Evolutionary conservation across 805 yeast genomes (phyloP), one percentile per base, ranked within the genome.

Genomic region (Pichia kluyveri): DNA sequence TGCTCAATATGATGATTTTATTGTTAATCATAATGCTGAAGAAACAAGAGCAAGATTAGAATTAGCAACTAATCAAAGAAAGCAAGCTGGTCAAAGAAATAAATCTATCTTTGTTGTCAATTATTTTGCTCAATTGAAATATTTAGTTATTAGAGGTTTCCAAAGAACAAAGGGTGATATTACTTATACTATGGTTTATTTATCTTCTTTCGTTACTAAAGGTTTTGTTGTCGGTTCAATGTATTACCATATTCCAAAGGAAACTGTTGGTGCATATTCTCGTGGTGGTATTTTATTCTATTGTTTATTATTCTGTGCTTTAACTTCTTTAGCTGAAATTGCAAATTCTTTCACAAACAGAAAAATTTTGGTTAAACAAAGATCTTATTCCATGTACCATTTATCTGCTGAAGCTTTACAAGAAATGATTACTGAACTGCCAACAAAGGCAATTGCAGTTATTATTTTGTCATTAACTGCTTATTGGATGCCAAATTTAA

Each of bases 381-480:
- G 75, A 60, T 70, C 80, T 42, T 80, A 76, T 57, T 79, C 83
- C 19, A 71, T 80, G 71, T 80, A 80, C 58, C 76, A 80, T 51
- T 74, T 78, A 38, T 73, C 85, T 34, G 83, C 83, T 38, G 84
- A 80, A 65, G 80, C 83, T 8, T 57, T 80, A 45, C 83, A 81
- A 43, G 75, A 75, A 54, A 76, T 77, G 58, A 65, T 80, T 40
- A 76, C 83, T 41, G 83, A 79, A 61, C 62, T 79, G 50, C 85
- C 85, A 27, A 68, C 75, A 28, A 79, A 79, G 56, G 66, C 75
- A 47, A 61, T 75, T 66, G 76, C 79, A 26, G 70, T 75, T 47
- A 54, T 79, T 38, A 65, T 76, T 50, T 64, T 79, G 50, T 73
- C 78, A 1, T 56, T 74, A 47, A 64, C 69, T 18, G 47, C 60